Evolutionary conservation across 2,329 filamentous ascomycete species (phyloP), one percentile per base, ranked within the genome.

Genomic region (Alternaria novae-zelandiae): DNA sequence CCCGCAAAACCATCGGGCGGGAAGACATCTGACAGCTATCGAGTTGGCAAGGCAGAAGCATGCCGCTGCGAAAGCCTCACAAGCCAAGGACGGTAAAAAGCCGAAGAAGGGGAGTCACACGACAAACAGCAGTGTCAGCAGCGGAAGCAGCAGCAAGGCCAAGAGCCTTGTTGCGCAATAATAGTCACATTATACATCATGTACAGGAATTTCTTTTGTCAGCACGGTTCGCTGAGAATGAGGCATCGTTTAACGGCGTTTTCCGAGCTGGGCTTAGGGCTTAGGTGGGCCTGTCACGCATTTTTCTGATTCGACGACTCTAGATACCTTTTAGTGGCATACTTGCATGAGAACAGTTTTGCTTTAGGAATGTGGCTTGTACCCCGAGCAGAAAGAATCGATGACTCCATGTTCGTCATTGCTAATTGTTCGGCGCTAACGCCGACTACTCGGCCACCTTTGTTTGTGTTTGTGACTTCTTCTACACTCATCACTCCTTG

Each of bases 11-110:
- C 68, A 71, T 17, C 73, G 70, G 59, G 53, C 65, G 7, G 73
- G 72, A 46, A 75, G 66, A 57, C 78, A 80, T 43, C 58, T 76
- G 32, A 75, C 71, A 26, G 76, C 78, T 20, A 82, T 90, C 61
- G 85, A 90, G 69, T 74, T 88, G 63, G 88, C 88, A 8, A 80
- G 88, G 60, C 86, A 87, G 66, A 82, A 85, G 57, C 86, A 86
- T 74, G 86, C 84, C 10, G 83, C 83, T 13, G 76, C 79, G 26
- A 84, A 83, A 70, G 74, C 77, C 26, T 74, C 69, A n/a, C 74
- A 74, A 46, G 73, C 69, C 21, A 79, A 75, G 43, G 70, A 70
- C 15, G 73, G 74, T 56, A 72, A 76, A 41, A 73, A 74, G 32
- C 61, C 64, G 3, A 68, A 63, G 25, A 72, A 69, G 51, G 66